Percentiles rank a stretch among this genome's conserved stretches.
phyloP scores from a whole-genome alignment of 495 filamentous ascomycete genomes.

The Neurospora cerealis region DNA sequence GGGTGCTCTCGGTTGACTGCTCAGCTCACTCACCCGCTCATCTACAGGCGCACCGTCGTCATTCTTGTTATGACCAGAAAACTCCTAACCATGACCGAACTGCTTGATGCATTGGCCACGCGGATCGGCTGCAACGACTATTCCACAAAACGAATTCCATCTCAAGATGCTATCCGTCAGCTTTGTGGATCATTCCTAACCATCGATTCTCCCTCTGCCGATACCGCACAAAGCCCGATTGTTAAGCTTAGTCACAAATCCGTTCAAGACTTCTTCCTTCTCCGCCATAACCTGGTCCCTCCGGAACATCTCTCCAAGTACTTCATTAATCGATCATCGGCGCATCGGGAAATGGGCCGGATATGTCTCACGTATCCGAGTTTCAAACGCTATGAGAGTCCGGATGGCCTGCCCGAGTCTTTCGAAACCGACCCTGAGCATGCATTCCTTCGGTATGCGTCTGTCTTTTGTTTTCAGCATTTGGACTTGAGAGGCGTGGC shows the following conservation, averaged over 20 bases:
- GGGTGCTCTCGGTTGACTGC: background rate
- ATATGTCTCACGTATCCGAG: background rate
- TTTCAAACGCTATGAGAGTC: background rate
- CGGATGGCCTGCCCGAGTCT: background rate
- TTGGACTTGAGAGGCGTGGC: background rate
- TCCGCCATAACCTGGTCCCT: background rate
- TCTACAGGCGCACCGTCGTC: constrained; percentile 13
- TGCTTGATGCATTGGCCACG: background rate
- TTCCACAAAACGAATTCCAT: background rate
- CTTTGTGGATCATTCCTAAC: constrained; percentile 1
- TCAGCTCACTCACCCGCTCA: background rate
- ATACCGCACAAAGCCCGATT: background rate
- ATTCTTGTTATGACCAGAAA: constrained; percentile 14
- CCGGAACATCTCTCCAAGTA: background rate
- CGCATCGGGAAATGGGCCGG: background rate
- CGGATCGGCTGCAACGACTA: background rate
- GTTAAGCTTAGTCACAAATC: constrained; percentile 1
- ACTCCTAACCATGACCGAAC: constrained; percentile 13
- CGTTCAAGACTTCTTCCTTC: background rate
- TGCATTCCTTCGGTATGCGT: constrained; percentile 1
- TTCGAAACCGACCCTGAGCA: background rate
- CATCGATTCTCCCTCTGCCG: background rate
- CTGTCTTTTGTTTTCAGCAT: constrained; percentile 3
- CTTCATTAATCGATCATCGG: background rate
- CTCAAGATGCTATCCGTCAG: background rate